Conservation (phyloP, 345 rosid species). For the Dimocarpus longan region DNA sequence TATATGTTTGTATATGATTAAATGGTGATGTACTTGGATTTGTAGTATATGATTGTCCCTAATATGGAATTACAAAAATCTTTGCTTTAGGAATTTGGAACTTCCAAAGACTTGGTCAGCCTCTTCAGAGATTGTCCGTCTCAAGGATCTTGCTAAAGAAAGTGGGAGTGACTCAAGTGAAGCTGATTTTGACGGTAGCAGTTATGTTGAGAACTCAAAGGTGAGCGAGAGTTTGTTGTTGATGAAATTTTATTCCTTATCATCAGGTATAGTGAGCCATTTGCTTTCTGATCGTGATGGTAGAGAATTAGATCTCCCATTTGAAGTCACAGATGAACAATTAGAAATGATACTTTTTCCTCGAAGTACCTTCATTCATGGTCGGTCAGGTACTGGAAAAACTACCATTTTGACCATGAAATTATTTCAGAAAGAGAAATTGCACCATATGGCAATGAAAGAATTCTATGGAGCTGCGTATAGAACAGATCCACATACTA, state of each 20-base stretch:
- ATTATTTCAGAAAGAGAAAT: conserved; percentile 42
- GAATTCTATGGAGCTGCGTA: conserved; percentile 18
- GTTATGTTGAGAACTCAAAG: conserved; percentile 12
- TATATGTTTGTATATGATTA: too few species aligned
- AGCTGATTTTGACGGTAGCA: conserved; percentile 16
- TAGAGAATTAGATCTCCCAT: conserved; percentile 45
- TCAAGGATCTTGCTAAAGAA: not conserved
- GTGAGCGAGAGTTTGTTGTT: conserved; percentile 44
- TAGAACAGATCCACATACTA: not conserved
- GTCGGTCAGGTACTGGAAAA: conserved; percentile 62
- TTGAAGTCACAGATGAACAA: conserved; percentile 53
- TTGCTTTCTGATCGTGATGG: conserved; percentile 46
- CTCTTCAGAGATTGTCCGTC: not conserved
- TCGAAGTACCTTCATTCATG: conserved; percentile 46
- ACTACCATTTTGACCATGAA: conserved; percentile 52
- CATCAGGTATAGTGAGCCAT: conserved; percentile 33
- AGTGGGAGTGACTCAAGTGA: not conserved
- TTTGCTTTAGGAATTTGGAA: conserved; percentile 30
- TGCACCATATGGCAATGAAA: conserved; percentile 25
- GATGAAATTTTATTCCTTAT: conserved; percentile 54
- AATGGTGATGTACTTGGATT: not conserved
- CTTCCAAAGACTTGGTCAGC: not conserved
- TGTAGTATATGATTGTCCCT: not conserved
- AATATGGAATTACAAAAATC: not conserved
- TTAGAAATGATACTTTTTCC: conserved; percentile 36